These are phyloP conservation scores for Neofusicoccum laricinum DNA, from an alignment of 2,329 filamentous ascomycete species.

Conservation along the genomic window DNA sequence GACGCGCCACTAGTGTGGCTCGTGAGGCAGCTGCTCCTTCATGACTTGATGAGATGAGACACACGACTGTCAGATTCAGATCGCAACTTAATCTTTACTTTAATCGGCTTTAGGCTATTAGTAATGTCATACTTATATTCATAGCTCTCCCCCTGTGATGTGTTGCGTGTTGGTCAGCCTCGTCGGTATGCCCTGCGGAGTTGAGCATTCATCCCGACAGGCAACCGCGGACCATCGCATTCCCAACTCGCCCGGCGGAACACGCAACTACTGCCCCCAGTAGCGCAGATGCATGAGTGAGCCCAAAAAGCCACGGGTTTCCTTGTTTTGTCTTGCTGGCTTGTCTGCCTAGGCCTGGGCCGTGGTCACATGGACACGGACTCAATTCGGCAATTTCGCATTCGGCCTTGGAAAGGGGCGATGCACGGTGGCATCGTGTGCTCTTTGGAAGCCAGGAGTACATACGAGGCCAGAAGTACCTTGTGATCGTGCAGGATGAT, in stretches of 20 bases:
- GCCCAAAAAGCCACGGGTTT: background rate
- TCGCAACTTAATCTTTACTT: constrained; percentile 4
- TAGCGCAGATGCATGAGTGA: background rate
- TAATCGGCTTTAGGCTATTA: background rate
- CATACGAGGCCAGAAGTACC: background rate
- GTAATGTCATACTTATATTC: background rate
- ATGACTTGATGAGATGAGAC: constrained; percentile 4
- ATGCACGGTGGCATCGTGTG: background rate
- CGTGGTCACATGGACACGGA: constrained; percentile 1
- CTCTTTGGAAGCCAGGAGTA: background rate
- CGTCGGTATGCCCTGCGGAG: background rate
- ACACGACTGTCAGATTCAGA: background rate
- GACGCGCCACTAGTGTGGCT: background rate
- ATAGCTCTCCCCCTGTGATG: too few relatives aligned
- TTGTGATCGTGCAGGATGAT: background rate
- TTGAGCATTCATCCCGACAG: background rate
- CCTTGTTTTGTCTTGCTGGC: background rate
- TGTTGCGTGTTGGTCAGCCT: background rate
- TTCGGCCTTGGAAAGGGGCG: background rate
- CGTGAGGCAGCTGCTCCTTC: background rate
- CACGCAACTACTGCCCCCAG: background rate
- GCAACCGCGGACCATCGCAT: background rate
- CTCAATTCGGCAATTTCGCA: constrained; percentile 2
- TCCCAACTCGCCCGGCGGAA: background rate
- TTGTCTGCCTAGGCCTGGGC: background rate